Evolutionary conservation across 2,329 filamentous ascomycete species (phyloP), one percentile per base, ranked within the genome.

Genomic region (Ophiosphaerella korrae): DNA sequence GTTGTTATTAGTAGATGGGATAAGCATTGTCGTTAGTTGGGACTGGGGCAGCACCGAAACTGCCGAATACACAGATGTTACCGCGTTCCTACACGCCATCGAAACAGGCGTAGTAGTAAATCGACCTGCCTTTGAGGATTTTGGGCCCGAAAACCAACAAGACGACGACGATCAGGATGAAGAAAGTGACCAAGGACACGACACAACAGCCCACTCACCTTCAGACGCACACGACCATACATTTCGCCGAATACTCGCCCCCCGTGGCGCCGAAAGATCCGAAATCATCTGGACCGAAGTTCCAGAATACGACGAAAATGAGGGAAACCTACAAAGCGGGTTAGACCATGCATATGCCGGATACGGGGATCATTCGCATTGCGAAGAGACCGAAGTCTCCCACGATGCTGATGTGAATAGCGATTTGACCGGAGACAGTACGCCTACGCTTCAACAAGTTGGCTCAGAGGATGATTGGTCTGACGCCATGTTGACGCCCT

Each of bases 11-110:
- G 53, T 40, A 33, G 42, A 48, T 8, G 50, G 38, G 11, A 39
- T 50, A 7, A 56, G 34, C 35, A 57, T 66, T 12, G 35, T 46
- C 9, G 38, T 60, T 2, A 50, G 38, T 14, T 48, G 47, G 31
- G 42, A 42, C 13, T 46, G 42, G 50, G 48, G 33, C 34, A 31
- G 16, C 7, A 45, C 43, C 13, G 40, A 37, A 26, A 33, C 13
- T 0, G 55, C 41, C 33, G 51, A 48, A 2, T 59, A 48, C 31
- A 41, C 23, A 3, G 45, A 45, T 42, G 29, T 45, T 11, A 21
- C 29, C 12, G 21, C 42, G 8, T 61, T 61, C 23, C 31, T 56
- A 11, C 41, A 49, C 5, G 48, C 29, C 3, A 29, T 50, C 7
- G 48, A 50, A 8, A 36, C 8, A 3, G 46, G 46, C 6, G 40